phyloP scores from a whole-genome alignment of 2,329 filamentous ascomycete genomes.

The Onygenales sp. region DNA sequence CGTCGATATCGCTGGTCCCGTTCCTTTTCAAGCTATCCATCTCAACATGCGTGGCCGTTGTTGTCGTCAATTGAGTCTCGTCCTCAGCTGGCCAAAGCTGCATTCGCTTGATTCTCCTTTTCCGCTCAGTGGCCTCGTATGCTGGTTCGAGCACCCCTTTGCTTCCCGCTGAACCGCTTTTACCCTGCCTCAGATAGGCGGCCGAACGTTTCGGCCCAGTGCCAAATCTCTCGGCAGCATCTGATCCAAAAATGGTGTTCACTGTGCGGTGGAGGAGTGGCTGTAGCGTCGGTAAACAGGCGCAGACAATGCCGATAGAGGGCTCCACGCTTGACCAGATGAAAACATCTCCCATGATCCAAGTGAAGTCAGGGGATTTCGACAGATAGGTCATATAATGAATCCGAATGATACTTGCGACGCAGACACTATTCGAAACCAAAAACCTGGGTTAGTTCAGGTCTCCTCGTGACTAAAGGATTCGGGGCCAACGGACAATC shows the following conservation, averaged over 20 bases:
- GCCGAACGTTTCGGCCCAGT: neutral
- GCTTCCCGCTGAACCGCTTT: neutral
- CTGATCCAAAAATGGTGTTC: neutral
- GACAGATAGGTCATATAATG: conserved; percentile 33
- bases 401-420: conserved; percentile 35
- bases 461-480: neutral
- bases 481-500: conserved; percentile 20
- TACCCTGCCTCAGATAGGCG: neutral
- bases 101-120: neutral
- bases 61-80: neutral
- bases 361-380: conserved; percentile 29
- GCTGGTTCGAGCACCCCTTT: neutral
- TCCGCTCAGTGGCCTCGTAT: neutral
- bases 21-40: neutral
- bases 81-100: neutral
- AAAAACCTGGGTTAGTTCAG: neutral
- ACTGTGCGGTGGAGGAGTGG: conserved; percentile 20
- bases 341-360: conserved; percentile 21
- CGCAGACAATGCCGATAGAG: conserved; percentile 25
- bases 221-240: neutral
- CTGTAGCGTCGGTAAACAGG: conserved; percentile 25
- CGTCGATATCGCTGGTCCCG: neutral
- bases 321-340: conserved; percentile 26
- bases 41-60: neutral
- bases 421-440: conserved; percentile 17